Conservation (phyloP, 345 rosid genomes). For the Noccaea bulbosa region DNA sequence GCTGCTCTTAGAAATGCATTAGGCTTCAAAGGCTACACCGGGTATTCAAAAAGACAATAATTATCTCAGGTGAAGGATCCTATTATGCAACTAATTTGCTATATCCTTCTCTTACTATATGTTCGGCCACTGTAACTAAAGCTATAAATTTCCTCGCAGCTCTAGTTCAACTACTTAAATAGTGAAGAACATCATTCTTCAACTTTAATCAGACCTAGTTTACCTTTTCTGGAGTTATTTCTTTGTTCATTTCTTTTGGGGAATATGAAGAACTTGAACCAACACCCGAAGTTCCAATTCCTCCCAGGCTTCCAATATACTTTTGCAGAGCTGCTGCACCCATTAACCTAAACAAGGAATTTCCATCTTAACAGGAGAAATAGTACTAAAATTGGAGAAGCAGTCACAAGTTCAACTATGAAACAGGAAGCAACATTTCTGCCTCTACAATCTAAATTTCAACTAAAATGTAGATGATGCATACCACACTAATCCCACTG, state of each 20-base stretch:
- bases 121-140: slow-evolving; percentile 11
- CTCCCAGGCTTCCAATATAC: slow-evolving; percentile 92
- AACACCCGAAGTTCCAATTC: slow-evolving; percentile 96
- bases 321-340: slow-evolving; percentile 97
- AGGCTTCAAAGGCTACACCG: slow-evolving; percentile 12
- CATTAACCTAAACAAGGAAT: slow-evolving; percentile 68
- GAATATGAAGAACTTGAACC: slow-evolving; percentile 95
- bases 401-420: no score
- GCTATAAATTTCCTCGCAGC: neutral
- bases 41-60: neutral
- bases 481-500: slow-evolving; percentile 87
- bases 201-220: neutral
- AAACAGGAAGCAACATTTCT: slow-evolving; percentile 16
- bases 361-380: slow-evolving; percentile 32
- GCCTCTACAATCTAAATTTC: neutral
- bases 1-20: neutral
- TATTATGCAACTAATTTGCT: slow-evolving; percentile 26
- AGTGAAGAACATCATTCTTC: slow-evolving; percentile 17
- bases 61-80: slow-evolving; percentile 3
- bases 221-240: slow-evolving; percentile 96
- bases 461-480: slow-evolving; percentile 31
- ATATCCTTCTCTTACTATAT: slow-evolving; percentile 4
- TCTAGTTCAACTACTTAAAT: slow-evolving; percentile 9
- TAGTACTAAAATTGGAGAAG: slow-evolving; percentile 22
- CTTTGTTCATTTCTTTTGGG: slow-evolving; percentile 89